These are phyloP conservation scores for Mrakia blollopis DNA, from an alignment of 768 basidiomycete genomes.

Conservation along the genomic window DNA sequence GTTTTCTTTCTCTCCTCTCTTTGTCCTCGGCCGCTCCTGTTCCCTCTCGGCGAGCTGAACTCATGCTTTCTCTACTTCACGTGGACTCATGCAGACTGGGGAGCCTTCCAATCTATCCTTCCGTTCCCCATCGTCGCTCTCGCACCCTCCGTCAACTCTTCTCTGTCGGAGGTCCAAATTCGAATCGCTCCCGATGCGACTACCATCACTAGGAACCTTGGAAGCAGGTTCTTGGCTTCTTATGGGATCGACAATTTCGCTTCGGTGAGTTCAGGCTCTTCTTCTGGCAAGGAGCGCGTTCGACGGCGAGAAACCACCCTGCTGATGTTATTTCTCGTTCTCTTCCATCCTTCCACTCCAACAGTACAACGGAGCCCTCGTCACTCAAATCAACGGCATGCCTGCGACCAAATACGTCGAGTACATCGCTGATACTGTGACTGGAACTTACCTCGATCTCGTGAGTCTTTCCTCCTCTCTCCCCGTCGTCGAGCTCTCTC, in stretches of 20 bases:
- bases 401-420: conserved; percentile 57
- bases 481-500: background rate
- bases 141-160: conserved; percentile 42
- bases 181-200: conserved; percentile 53
- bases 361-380: conserved; percentile 52
- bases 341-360: background rate
- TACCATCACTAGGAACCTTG: background rate
- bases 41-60: background rate
- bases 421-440: conserved; percentile 55
- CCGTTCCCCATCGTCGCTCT: conserved; percentile 55
- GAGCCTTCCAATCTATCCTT: conserved; percentile 53
- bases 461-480: conserved; percentile 32
- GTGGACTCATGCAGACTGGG: conserved; percentile 44
- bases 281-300: too few species aligned
- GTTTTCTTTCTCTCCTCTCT: background rate
- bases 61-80: conserved; percentile 43
- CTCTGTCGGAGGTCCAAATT: conserved; percentile 51
- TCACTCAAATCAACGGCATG: conserved; percentile 55
- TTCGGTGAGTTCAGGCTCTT: background rate
- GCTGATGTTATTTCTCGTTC: too few species aligned
- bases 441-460: conserved; percentile 62
- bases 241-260: conserved; percentile 51
- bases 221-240: conserved; percentile 48
- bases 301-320: too few species aligned
- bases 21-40: background rate